These are phyloP conservation scores for Asclepias syriaca DNA, from an alignment of 257 asterid species.

Conservation along the genomic window DNA sequence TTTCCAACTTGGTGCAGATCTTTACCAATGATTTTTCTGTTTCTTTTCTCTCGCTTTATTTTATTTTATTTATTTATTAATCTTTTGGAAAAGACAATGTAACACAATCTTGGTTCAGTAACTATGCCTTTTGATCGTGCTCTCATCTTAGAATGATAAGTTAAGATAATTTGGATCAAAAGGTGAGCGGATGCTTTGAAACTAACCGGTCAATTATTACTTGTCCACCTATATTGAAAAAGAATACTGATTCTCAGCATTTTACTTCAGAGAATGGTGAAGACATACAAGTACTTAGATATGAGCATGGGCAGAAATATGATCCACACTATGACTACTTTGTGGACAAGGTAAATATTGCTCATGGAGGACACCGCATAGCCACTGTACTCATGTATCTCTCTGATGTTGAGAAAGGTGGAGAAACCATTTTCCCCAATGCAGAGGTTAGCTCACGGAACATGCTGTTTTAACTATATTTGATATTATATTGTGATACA, in stretches of 20 bases:
- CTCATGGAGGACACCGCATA: constrained; percentile 88
- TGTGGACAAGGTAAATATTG: constrained; percentile 67
- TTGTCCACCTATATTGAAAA: background rate
- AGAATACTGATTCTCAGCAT: background rate
- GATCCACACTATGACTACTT: constrained; percentile 90
- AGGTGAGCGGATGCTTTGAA: background rate
- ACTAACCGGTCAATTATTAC: background rate
- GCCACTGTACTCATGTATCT: constrained; percentile 97
- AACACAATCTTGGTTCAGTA: background rate
- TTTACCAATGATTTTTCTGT: background rate
- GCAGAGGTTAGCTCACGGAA: constrained; percentile 71
- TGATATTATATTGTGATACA: background rate
- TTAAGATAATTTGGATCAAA: background rate
- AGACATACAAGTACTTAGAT: constrained; percentile 83
- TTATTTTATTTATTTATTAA: background rate
- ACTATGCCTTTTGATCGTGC: background rate
- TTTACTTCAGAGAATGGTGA: constrained; percentile 77
- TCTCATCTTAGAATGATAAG: background rate
- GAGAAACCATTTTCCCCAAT: constrained; percentile 90
- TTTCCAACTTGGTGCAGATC: background rate
- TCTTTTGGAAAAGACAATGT: background rate
- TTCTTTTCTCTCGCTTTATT: background rate
- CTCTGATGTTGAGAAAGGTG: constrained; percentile 82
- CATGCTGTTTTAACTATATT: constrained; percentile 3
- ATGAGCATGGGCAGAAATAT: constrained; percentile 91